These are phyloP conservation scores for Euphorbia schlechtendalii DNA, from an alignment of 441 rosid species.

Conservation along the genomic window DNA sequence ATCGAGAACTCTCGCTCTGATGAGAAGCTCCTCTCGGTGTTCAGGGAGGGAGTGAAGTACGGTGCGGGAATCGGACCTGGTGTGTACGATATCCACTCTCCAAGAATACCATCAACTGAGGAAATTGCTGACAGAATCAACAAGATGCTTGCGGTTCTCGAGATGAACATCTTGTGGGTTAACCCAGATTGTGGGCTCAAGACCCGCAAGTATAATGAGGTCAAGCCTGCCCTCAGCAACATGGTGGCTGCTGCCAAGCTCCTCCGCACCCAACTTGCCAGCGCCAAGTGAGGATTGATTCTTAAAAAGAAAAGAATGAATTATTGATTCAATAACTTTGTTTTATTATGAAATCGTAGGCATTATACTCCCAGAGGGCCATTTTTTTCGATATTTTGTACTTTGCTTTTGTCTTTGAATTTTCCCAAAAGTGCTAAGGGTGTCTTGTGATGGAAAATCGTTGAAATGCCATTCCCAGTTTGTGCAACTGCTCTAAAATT, in stretches of 20 bases:
- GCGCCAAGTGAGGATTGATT: conserved; percentile 60
- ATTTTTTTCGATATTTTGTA: no score
- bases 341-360: conserved; percentile 16
- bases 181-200: conserved; percentile 98
- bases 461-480: conserved; percentile 18
- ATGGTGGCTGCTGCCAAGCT: conserved; percentile 93
- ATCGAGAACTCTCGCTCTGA: conserved; percentile 97
- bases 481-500: no score
- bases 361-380: conserved; percentile 6
- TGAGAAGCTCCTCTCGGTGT: conserved; percentile 92
- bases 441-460: conserved; percentile 12
- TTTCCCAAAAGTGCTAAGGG: conserved; percentile 2
- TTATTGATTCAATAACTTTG: conserved; percentile 23
- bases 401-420: conserved; percentile 10
- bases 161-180: conserved; percentile 90
- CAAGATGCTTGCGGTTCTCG: conserved; percentile 97
- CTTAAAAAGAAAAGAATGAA: neutral
- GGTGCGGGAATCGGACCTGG: conserved; percentile 99
- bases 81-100: conserved; percentile 94
- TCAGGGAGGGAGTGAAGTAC: conserved; percentile 97
- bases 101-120: conserved; percentile 79
- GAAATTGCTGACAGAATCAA: conserved; percentile 91
- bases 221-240: conserved; percentile 80
- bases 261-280: conserved; percentile 78
- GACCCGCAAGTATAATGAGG: conserved; percentile 89